Evolutionary conservation across 139 green algal species (phyloP), one percentile per base, ranked within the genome.

Genomic region (Picochlorum sp.): DNA sequence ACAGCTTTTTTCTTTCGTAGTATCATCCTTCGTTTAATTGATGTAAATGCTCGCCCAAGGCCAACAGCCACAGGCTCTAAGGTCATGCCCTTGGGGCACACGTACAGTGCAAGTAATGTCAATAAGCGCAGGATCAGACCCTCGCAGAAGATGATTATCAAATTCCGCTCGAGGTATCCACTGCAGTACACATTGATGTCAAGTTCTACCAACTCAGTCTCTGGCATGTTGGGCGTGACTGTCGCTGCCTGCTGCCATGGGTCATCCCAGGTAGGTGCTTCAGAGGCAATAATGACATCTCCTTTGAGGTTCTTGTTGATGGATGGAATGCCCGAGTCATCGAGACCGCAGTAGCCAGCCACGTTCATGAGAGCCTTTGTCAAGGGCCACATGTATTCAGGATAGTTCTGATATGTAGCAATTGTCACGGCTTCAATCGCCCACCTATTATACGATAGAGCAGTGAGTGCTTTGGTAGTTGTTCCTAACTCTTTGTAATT

Each of bases 391-490:
- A 47, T 20, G 31, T 63, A 68, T 30, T 47, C 14, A 4, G 69
- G 69, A 55, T 54, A 72, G 21, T 67, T 44, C 18, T 70, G 49
- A 31, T 70, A 49, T 20, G 21, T 62, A 2, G 24, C 41, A 24
- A 77, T 60, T 11, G 31, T 47, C 13, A 68, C 63, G 2, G 66
- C 41, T 21, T 77, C 70, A 6, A 64, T 21, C 1, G 64, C 70
- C 70, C 70, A 77, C 24, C 69, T 41, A 37, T 71, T 72, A 55
- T 76, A 76, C 2, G 55, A 68, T 4, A 76, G 23, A 26, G 45
- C n/a, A 15, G 63, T 76, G 34, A 76, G 21, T 49, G 18, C 21
- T 21, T 77, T 80, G 70, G 77, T 71, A 24, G 65, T 18, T 10
- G 65, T 30, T 3, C 49, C 49, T 15, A 83, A 60, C 21, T 62